Evolutionary conservation across 2,329 filamentous ascomycete genomes (phyloP).

Genomic region (Cercospora zeina): DNA sequence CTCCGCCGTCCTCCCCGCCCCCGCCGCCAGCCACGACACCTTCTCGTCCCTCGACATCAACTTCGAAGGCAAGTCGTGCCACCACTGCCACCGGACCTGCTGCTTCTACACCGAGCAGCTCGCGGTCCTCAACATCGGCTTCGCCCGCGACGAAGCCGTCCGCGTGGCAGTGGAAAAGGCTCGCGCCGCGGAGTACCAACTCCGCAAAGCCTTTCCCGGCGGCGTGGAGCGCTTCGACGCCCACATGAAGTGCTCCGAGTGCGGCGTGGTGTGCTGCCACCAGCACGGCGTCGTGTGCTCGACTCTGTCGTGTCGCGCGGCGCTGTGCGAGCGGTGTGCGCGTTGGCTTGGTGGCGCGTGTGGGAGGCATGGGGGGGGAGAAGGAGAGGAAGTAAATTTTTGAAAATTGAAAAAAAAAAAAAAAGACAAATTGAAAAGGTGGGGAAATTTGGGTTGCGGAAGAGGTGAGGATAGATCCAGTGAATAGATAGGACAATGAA

Average conservation of each 20-base stretch:
- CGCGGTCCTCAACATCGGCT: conserved; percentile 3
- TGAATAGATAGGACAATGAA: no score
- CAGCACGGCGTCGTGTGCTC: conserved; percentile 21
- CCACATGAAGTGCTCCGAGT: conserved; percentile 20
- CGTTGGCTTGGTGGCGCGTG: conserved; percentile 11
- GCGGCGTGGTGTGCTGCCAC: conserved; percentile 16
- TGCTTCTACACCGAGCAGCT: conserved; percentile 19
- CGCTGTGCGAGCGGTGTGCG: conserved; percentile 15
- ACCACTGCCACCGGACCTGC: conserved; percentile 18
- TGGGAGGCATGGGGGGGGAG: conserved; percentile 5
- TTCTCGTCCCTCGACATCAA: conserved; percentile 11
- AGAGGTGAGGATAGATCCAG: not conserved
- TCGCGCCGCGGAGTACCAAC: not conserved
- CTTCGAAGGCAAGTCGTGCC: conserved; percentile 18
- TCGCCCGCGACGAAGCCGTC: conserved; percentile 7
- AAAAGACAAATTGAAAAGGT: not conserved
- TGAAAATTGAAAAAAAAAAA: not conserved
- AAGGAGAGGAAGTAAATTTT: not conserved
- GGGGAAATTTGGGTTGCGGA: not conserved
- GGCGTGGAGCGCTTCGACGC: conserved; percentile 21
- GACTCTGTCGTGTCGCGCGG: conserved; percentile 15
- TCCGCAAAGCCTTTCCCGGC: conserved; percentile 3
- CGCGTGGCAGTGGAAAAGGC: conserved; percentile 8
- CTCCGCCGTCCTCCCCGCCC: not conserved
- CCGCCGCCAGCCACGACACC: conserved; percentile 8